phyloP scores from a whole-genome alignment of 2,329 filamentous ascomycete genomes.

The Esteya vermicola region DNA sequence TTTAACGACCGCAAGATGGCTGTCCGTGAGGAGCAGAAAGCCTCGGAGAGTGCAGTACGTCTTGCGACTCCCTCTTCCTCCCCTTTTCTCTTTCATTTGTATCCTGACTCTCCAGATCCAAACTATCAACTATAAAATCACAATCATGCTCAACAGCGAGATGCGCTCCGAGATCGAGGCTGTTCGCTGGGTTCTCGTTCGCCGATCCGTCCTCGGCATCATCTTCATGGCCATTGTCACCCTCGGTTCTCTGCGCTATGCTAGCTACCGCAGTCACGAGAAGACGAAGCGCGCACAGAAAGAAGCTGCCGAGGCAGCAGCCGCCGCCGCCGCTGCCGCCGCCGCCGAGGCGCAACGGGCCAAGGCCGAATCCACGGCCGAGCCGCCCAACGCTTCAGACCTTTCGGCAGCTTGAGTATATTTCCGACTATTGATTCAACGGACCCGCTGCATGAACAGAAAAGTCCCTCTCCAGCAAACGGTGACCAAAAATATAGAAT shows the following conservation, averaged over 20 bases:
- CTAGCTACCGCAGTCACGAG: slow-evolving; percentile 39
- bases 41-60: slow-evolving; percentile 63
- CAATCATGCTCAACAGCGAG: slow-evolving; percentile 76
- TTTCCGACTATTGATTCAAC: too few species aligned
- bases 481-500: too few species aligned
- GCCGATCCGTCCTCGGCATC: slow-evolving; percentile 49
- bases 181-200: slow-evolving; percentile 69
- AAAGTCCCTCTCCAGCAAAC: too few species aligned
- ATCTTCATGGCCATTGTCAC: slow-evolving; percentile 51
- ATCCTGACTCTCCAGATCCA: slow-evolving; percentile 56
- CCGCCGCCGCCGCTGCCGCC: slow-evolving; percentile 26
- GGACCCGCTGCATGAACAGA: too few species aligned
- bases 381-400: too few species aligned
- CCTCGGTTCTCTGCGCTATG: slow-evolving; percentile 43
- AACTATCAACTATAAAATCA: slow-evolving; percentile 94
- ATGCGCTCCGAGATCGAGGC: slow-evolving; percentile 85
- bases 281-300: slow-evolving; percentile 23
- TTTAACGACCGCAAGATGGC: slow-evolving; percentile 94
- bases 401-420: too few species aligned
- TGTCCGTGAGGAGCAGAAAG: slow-evolving; percentile 75
- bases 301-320: slow-evolving; percentile 19
- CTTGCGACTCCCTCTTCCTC: background rate
- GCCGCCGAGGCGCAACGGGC: slow-evolving; percentile 28
- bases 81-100: background rate
- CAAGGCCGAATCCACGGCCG: too few species aligned